Evolutionary conservation across 306 rosid genomes (phyloP), one percentile per base, ranked within the genome.

Genomic region (Vicia villosa): DNA sequence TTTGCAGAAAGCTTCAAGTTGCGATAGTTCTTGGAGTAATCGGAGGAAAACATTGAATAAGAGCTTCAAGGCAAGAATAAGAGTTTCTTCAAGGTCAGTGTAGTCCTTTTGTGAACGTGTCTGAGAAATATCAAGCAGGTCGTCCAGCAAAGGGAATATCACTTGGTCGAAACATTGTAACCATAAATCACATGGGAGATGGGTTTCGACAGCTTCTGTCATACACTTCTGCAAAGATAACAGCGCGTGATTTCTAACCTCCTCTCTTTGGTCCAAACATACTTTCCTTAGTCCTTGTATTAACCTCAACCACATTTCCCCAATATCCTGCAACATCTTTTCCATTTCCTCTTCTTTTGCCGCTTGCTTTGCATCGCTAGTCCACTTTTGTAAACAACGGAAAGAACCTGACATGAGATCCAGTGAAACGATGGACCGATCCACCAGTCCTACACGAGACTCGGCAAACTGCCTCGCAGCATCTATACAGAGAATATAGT

Each of bases 251-350:
- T 88, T 91, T 79, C 99, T 84, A 16, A 94, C 97, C 65, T 91
- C 89, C 0, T 96, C 97, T 75, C 99, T 88, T 66, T 91, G 99
- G 83, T 94, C 99, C 84, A 94, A 82, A 74, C 99, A 88, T 38
- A 94, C 89, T 76, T 94, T 94, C 76, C 95, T 91, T 54, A 91
- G 66, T 38, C 86, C 99, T 80, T 94, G 99, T 71, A 87, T 88
- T 55, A 89, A 86, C 82, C 95, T 85, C 74, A 91, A 55, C 99
- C 99, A 94, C 99, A 94, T 91, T 69, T 94, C 99, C 65, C 96
- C 96, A 24, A 94, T 84, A 73, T 94, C 96, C 79, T 81, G 96
- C 63, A 82, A 83, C 84, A 88, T 70, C 70, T 82, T 91, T 40
- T 79, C 62, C 51, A 78, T 79, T 80, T 87, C 96, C 68, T 91